These are phyloP conservation scores for Tephrocybe sp. DNA, from an alignment of 768 basidiomycete species.

Conservation along the genomic window DNA sequence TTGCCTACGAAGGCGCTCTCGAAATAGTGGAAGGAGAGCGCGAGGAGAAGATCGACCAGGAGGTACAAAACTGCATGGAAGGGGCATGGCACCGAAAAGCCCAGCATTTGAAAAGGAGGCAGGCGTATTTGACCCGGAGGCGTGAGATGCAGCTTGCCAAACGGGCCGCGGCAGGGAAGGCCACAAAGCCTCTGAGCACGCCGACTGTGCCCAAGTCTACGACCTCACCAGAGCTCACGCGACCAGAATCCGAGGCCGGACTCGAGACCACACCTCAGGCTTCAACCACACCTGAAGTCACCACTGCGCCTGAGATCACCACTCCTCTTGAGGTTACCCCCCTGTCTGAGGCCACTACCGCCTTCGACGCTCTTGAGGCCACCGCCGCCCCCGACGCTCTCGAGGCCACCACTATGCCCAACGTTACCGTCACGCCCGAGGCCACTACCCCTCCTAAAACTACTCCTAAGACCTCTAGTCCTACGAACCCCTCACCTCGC, in stretches of 20 bases:
- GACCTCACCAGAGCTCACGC: too few relatives aligned
- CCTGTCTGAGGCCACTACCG: too few relatives aligned
- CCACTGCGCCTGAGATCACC: too few relatives aligned
- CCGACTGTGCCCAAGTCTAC: background rate
- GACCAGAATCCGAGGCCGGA: too few relatives aligned
- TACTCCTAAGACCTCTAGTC: background rate
- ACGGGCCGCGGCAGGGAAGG: background rate
- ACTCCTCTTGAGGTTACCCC: too few relatives aligned
- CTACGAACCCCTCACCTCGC: background rate
- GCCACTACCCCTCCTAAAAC: background rate
- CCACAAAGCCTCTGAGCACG: background rate
- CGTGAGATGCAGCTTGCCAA: conserved; percentile 15
- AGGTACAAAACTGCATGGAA: conserved; percentile 27
- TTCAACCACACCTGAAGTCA: too few relatives aligned
- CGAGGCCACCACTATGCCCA: too few relatives aligned
- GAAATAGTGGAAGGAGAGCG: conserved; percentile 37
- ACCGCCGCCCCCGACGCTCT: too few relatives aligned
- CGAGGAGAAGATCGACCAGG: conserved; percentile 26
- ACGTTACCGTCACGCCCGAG: too few relatives aligned
- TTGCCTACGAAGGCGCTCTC: conserved; percentile 77
- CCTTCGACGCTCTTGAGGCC: too few relatives aligned
- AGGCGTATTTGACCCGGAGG: conserved; percentile 14
- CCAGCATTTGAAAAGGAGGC: conserved; percentile 15
- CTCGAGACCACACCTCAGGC: too few relatives aligned
- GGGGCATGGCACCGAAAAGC: conserved; percentile 22